phyloP scores from a whole-genome alignment of 2,329 filamentous ascomycete species.

The Ophiosphaerella narmari region DNA sequence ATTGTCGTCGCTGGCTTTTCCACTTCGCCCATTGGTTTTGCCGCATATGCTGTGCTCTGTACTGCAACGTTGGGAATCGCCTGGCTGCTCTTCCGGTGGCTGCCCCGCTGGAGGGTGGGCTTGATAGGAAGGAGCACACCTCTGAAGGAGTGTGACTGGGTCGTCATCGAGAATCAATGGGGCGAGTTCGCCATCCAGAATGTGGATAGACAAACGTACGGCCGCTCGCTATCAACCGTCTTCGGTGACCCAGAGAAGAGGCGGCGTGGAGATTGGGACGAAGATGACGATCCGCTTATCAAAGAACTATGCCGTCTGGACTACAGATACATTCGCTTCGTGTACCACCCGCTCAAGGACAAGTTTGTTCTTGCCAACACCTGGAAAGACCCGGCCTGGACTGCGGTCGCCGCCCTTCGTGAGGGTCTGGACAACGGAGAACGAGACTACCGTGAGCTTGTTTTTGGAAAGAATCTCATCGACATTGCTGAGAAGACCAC shows the following conservation, averaged over 20 bases:
- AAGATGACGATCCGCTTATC: slow-evolving; percentile 76
- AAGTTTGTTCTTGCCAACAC: slow-evolving; percentile 84
- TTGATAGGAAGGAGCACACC: slow-evolving; percentile 72
- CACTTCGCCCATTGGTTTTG: slow-evolving; percentile 72
- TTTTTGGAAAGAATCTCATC: slow-evolving; percentile 90
- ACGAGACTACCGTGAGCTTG: slow-evolving; percentile 76
- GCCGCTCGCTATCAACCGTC: slow-evolving; percentile 66
- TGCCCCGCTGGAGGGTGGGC: slow-evolving; percentile 83
- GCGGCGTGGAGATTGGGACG: slow-evolving; percentile 69
- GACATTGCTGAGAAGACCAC: slow-evolving; percentile 90
- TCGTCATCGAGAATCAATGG: slow-evolving; percentile 98
- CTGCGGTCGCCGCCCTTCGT: slow-evolving; percentile 73
- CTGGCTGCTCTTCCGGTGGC: slow-evolving; percentile 86
- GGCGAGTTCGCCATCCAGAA: slow-evolving; percentile 82
- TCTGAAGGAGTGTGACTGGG: slow-evolving; percentile 81
- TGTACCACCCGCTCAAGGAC: slow-evolving; percentile 85
- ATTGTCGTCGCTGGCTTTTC: slow-evolving; percentile 91
- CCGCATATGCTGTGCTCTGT: slow-evolving; percentile 72
- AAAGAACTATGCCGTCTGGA: slow-evolving; percentile 76
- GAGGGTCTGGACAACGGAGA: slow-evolving; percentile 86
- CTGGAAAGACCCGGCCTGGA: slow-evolving; percentile 95
- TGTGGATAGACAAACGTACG: slow-evolving; percentile 64
- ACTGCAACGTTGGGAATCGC: slow-evolving; percentile 73
- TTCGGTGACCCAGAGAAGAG: slow-evolving; percentile 71
- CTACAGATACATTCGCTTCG: slow-evolving; percentile 93